phyloP scores from a whole-genome alignment of 148 eudicot species.

The Polygonum maritimum region DNA sequence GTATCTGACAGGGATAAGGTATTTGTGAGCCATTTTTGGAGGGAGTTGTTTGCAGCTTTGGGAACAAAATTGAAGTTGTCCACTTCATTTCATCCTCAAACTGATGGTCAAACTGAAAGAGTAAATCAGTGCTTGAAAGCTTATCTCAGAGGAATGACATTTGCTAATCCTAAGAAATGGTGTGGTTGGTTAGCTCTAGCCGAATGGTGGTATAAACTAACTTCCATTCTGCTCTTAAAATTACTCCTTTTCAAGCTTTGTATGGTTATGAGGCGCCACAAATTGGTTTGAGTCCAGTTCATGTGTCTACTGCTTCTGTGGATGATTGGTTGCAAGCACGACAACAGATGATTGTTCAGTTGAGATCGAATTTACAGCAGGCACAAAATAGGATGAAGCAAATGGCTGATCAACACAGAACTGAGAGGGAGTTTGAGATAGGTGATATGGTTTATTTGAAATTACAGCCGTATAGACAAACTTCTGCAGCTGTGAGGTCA shows the following conservation, averaged over 20 bases:
- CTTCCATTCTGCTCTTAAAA: background rate
- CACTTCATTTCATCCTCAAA: background rate
- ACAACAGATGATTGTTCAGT: no score
- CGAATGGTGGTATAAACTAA: background rate
- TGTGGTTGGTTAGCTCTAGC: background rate
- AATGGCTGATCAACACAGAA: background rate
- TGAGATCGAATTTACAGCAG: background rate
- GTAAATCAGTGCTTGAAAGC: background rate
- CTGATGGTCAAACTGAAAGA: background rate
- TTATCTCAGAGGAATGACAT: background rate
- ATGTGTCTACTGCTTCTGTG: background rate
- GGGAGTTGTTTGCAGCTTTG: background rate
- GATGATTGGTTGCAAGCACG: background rate
- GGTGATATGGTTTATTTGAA: no score
- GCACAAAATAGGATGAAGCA: background rate
- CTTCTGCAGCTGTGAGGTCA: no score
- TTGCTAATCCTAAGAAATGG: background rate
- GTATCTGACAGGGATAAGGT: background rate
- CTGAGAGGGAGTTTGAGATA: background rate
- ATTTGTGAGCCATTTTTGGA: no score
- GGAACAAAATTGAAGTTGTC: background rate
- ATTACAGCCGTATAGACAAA: no score
- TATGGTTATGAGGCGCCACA: background rate
- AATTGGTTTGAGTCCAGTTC: fast-evolving
- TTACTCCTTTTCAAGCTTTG: background rate